Evolutionary conservation across 164 flowering plant species (phyloP).

Genomic region (Magnolia changhungtana): DNA sequence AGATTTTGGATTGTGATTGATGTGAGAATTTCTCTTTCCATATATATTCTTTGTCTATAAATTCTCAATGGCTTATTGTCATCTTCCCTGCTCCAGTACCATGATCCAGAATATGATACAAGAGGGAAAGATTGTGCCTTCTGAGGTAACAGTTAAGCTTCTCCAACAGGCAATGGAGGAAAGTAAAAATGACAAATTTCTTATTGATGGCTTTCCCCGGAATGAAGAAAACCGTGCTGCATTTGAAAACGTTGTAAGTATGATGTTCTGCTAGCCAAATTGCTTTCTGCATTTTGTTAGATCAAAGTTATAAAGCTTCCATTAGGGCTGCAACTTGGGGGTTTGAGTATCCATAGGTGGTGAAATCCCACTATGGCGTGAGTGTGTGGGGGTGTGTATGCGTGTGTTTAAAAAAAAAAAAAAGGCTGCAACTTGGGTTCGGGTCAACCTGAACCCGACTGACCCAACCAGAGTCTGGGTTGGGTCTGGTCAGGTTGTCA

Average conservation of each 20-base stretch:
- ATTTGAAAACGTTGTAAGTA: conserved; percentile 78
- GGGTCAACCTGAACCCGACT: too few species aligned
- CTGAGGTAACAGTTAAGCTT: conserved; percentile 92
- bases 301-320: neutral
- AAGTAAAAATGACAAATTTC: conserved; percentile 77
- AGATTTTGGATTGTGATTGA: neutral
- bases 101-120: conserved; percentile 90
- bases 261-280: neutral
- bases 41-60: neutral
- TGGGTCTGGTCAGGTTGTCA: too few species aligned
- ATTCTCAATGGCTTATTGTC: neutral
- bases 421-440: too few species aligned
- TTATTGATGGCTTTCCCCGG: conserved; percentile 95
- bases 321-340: too few species aligned
- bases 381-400: too few species aligned
- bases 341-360: too few species aligned
- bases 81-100: conserved; percentile 39
- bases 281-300: neutral
- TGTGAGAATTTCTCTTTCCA: neutral
- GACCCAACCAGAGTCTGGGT: too few species aligned
- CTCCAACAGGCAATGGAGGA: conserved; percentile 76
- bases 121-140: conserved; percentile 93
- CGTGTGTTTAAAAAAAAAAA: too few species aligned
- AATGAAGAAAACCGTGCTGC: conserved; percentile 95
- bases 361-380: too few species aligned